Base-by-base conservation (phyloP, 2,329 filamentous ascomycete species). In the Epichloe sp. region DNA sequence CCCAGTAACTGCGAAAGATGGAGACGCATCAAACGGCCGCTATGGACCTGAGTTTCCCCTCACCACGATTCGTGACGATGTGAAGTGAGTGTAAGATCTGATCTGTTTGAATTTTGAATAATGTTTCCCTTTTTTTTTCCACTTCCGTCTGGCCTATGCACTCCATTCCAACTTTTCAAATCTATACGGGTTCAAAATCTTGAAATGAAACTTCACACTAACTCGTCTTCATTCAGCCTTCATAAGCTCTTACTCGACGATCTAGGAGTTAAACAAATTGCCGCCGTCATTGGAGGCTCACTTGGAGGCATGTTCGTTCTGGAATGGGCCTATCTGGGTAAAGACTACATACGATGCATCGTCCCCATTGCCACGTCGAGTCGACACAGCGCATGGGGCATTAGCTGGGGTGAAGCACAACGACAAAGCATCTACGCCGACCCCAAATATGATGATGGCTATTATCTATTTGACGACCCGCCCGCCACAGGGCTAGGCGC, bases 31-130 rank as follows among this genome's bases (percentile, higher is more conserved):
- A 48, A 82, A 86, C 55, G 89, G 80, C 17, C 79, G 79, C 59
- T 98, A 98, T 63, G 93, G 93, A 0, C 93, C 93, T 1, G 93
- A 98, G 63, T 98, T 98, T 59, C 93, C 93, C 45, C 71, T 98
- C 56, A 96, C 93, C 1, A 97, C 93, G 0, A 88, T 98, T 56
- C 78, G 91, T 57, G 93, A 98, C 65, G 93, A 98, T 71, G 91
- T 97, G 49, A 89, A 86, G 86, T 93, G 71, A 71, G 85, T 66
- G 10, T 6, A 4, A 4, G 7, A 23, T 35, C 4, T 4, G 3
- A 47, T 47, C 35, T 12, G 12, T n/a, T 3, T 31, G 26, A 31
- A 31, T 31, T 31, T 31, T 10, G 26, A 31, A 31, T 11, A 1
- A 31, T 31, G 1, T 11, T 31, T 11, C 19, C 23, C 8, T 26